Conservation (phyloP, 2,329 filamentous ascomycete species). For the Aspergillus hiratsukae region DNA sequence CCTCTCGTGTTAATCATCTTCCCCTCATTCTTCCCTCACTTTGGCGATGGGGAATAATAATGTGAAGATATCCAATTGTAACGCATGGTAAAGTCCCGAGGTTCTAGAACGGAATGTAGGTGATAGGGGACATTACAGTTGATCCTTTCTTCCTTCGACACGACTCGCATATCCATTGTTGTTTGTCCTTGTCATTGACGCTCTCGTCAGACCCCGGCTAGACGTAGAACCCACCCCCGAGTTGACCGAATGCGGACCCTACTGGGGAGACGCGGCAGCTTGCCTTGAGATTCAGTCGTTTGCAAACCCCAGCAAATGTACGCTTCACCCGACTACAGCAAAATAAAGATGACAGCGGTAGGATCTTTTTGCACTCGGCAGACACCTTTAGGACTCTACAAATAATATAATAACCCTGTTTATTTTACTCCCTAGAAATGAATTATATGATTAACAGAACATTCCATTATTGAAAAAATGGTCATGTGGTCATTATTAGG, state of each 20-base stretch:
- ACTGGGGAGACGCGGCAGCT: not conserved
- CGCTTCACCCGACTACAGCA: not conserved
- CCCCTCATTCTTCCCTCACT: not conserved
- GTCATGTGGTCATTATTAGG: not conserved
- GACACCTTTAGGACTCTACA: not conserved
- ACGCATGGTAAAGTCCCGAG: not conserved
- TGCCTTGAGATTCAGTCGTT: not conserved
- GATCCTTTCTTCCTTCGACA: not conserved
- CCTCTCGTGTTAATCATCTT: not conserved
- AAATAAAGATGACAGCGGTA: not conserved
- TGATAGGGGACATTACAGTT: not conserved
- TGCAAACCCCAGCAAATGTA: not conserved
- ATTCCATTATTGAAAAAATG: no score
- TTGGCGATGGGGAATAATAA: not conserved
- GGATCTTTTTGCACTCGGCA: not conserved
- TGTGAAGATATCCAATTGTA: not conserved
- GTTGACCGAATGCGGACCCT: not conserved
- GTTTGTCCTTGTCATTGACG: not conserved
- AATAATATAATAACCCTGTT: not conserved
- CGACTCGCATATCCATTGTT: not conserved
- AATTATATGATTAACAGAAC: not conserved
- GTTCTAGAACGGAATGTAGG: not conserved
- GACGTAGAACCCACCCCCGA: not conserved
- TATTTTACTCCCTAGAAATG: not conserved
- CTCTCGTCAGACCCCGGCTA: not conserved